Evolutionary conservation across 176 grass and related monocot genomes (phyloP).

Genomic region (Phragmites australis): DNA sequence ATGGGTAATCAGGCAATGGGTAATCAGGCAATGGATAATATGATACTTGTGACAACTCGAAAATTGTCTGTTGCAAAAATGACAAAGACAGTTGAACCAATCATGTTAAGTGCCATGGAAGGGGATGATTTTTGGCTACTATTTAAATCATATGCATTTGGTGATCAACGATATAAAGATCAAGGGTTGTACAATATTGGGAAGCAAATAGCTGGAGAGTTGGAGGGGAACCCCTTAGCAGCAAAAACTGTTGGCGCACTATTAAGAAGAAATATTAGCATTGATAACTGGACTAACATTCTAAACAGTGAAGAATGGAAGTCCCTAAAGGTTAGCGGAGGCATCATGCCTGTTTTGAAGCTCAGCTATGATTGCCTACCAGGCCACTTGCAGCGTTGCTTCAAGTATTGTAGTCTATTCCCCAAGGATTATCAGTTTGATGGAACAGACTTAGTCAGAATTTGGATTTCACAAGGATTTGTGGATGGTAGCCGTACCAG

Average conservation of each 20-base stretch:
- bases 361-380: slow-evolving; percentile 34
- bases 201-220: slow-evolving; percentile 9
- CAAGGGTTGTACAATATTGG: too few relatives aligned
- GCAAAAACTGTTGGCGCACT: slow-evolving; percentile 18
- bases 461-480: slow-evolving; percentile 57
- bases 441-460: neutral
- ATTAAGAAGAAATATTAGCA: neutral
- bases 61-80: slow-evolving; percentile 15
- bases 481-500: neutral
- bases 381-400: slow-evolving; percentile 28
- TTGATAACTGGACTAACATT: slow-evolving; percentile 37
- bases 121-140: slow-evolving; percentile 10
- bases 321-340: neutral
- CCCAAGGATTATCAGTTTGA: neutral
- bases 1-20: too few relatives aligned
- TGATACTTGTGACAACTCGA: slow-evolving; percentile 35
- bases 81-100: neutral
- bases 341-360: slow-evolving; percentile 42
- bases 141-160: slow-evolving; percentile 40
- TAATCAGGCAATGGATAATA: too few relatives aligned
- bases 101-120: neutral
- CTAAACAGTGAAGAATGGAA: slow-evolving; percentile 42
- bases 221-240: slow-evolving; percentile 41
- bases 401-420: slow-evolving; percentile 14
- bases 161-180: slow-evolving; percentile 27